phyloP scores from a whole-genome alignment of 176 grass and related monocot genomes.

The Zoysia japonica region DNA sequence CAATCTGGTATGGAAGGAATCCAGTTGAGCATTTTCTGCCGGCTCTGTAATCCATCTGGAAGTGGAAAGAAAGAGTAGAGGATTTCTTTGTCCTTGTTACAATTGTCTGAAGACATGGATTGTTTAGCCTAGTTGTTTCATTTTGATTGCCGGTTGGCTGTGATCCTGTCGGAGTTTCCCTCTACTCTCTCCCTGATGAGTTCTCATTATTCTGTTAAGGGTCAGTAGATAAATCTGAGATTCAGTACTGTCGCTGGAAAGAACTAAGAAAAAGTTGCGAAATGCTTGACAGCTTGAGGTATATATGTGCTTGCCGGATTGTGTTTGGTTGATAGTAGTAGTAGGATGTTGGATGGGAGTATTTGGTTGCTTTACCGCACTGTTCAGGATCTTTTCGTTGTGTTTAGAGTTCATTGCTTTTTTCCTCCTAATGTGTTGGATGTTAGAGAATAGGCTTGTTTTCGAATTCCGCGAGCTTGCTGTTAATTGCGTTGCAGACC shows the following conservation, averaged over 20 bases:
- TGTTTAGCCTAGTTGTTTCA: slow-evolving; percentile 18
- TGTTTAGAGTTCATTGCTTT: neutral
- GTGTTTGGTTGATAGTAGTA: neutral
- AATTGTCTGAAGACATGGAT: slow-evolving; percentile 2
- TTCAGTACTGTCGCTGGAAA: neutral
- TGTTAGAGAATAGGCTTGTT: no score
- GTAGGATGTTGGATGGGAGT: neutral
- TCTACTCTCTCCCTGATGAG: no score
- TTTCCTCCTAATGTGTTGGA: neutral
- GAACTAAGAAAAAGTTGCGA: slow-evolving; percentile 1
- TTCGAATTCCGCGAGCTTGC: slow-evolving; percentile 4
- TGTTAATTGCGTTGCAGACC: neutral
- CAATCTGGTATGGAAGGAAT: slow-evolving; percentile 7
- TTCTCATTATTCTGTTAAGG: slow-evolving; percentile 7
- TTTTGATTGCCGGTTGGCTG: slow-evolving; percentile 23
- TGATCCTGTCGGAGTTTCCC: slow-evolving; percentile 6
- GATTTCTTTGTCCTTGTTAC: neutral
- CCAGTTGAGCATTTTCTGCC: slow-evolving; percentile 4
- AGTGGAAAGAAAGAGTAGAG: slow-evolving; percentile 3
- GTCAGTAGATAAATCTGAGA: neutral
- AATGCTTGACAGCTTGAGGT: neutral
- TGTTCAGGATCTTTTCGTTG: neutral
- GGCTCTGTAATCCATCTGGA: slow-evolving; percentile 19
- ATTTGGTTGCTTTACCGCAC: neutral
- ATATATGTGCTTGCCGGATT: neutral